phyloP scores from a whole-genome alignment of 305 asterid genomes.

The Rubia peregrina region DNA sequence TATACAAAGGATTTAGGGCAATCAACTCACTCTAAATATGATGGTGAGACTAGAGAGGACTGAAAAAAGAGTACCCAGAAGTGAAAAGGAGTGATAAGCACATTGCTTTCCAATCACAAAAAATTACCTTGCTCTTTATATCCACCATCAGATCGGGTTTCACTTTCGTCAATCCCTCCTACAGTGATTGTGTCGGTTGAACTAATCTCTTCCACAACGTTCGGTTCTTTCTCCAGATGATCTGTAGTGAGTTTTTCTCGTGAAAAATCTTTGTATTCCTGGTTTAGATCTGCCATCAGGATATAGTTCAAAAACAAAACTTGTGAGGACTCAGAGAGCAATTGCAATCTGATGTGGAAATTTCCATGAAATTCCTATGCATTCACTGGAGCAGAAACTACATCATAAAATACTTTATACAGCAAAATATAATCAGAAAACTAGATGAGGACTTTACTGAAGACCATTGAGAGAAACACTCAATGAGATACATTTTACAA shows the following conservation, averaged over 20 bases:
- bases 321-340: background rate
- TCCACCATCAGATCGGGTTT: background rate
- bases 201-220: background rate
- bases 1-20: constrained; percentile 2
- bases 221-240: background rate
- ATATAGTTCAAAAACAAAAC: background rate
- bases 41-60: constrained; percentile 5
- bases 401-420: background rate
- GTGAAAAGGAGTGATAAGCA: constrained; percentile 3
- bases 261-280: constrained; percentile 1
- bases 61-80: background rate
- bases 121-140: constrained; percentile 13
- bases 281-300: constrained; percentile 11
- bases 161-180: background rate
- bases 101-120: background rate
- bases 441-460: background rate
- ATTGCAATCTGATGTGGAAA: background rate
- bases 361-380: background rate
- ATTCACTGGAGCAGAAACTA: constrained; percentile 4
- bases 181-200: background rate
- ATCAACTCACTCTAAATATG: constrained; percentile 6
- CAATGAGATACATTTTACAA: background rate
- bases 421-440: background rate
- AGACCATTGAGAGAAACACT: background rate
- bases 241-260: constrained; percentile 9